Base-by-base conservation (phyloP, 768 basidiomycete genomes). In the Russula abietina region DNA sequence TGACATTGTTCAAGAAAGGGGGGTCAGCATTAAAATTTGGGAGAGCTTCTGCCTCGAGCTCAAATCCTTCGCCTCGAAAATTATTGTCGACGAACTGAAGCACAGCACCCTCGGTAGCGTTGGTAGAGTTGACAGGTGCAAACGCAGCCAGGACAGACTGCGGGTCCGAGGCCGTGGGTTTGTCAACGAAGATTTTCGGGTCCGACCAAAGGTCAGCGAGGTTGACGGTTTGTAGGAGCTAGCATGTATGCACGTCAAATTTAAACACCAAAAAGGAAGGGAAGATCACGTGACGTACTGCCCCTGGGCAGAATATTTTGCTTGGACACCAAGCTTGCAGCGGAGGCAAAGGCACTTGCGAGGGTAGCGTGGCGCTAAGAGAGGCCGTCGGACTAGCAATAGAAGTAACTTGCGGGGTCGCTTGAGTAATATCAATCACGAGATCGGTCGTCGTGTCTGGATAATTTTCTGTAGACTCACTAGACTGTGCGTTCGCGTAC, bases 161-260 rank as follows among this genome's bases (percentile, higher is more conserved):
- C 1, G 86, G 70, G 0, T 80, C 73, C 68, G 86, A 84, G 70
- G 77, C 80, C 1, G 93, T 96, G 2, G 93, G 93, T 79, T 94
- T 78, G 78, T 96, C 94, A 9, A 89, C 89, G 72, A 96, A 86
- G 0, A 91, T 94, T 75, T 97, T 96, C 51, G 86, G 84, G 73
- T 97, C 94, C 0, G 80, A 71, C 70, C 81, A 97, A 30, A 89
- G 75, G 46, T 80, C 72, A 0, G 93, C 91, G 64, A 96, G 68
- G 71, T 93, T 88, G 64, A 95, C 85, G 1, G 90, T 88, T 81
- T 96, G 93, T 28, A 97, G 77, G 10, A 93, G 70, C 90, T 92
- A 68, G 8, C 24, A 59, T 62, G 45, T 48, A 56, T 41, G 19
- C 56, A 62, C 53, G 61, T 54, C 45, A 59, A 45, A 4, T 8